Base-by-base conservation (phyloP, 805 yeast species). In the Wilhelminamyces savonicus region DNA sequence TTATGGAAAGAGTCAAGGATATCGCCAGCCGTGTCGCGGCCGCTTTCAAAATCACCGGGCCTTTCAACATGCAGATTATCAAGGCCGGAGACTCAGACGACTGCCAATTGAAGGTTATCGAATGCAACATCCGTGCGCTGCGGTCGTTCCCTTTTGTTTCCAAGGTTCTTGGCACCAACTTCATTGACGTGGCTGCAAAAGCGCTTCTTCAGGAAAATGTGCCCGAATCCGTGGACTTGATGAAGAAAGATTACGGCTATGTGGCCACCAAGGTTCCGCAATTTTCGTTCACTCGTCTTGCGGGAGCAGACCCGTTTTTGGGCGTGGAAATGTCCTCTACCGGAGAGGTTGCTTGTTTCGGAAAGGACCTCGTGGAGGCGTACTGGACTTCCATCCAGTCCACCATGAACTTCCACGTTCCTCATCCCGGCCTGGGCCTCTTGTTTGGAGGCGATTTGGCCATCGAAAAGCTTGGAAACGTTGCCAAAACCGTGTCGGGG, bases 251-350 rank as follows among this genome's bases (percentile, higher is more conserved):
- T 35, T 83, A 85, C 60, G 67, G 74, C 46, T 83, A 86, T 51
- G 97, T 90, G 53, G 97, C 97, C 29, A 83, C 94, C 32, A 92
- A 92, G 67, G 97, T 90, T 32, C 98, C 99, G 27, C 99, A 92
- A 67, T 92, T 92, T 64, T 90, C 97, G 6, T 92, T 92, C 70
- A 88, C 97, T 23, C 80, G 99, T 68, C 72, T 92, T 51, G 97
- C 97, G 13, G 99, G 98, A 44, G 99, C 99, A 29, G 99, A 92
- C 61, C 99, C 99, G 41, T 88, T 84, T 73, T 71, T 92, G 54
- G 98, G 98, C 41, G 98, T 92, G 44, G 99, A 92, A 68, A 92
- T 92, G 99, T 81, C 97, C 5, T 88, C 97, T 9, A 92, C 99
- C 30, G 99, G 99, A 61, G 99, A 92, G 66, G 83, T 92, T 55